A percentile compares a stretch with the other conserved stretches of the same genome.
These are phyloP conservation scores for Atalantia buxifolia DNA, from an alignment of 345 rosid species.

Conservation along the genomic window DNA sequence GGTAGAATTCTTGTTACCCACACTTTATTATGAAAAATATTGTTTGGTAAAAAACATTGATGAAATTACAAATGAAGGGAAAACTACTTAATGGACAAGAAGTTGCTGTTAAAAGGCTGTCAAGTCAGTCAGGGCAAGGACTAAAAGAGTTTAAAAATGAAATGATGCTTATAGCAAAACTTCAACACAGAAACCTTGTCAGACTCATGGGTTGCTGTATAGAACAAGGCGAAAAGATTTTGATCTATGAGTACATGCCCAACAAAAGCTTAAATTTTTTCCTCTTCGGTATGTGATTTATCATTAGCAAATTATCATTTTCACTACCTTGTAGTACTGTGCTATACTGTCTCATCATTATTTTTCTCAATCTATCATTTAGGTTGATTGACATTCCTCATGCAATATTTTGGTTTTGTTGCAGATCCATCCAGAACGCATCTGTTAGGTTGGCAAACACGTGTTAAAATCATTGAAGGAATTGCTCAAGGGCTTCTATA, in stretches of 20 bases:
- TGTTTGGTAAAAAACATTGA: not conserved
- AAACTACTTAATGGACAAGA: constrained; percentile 23
- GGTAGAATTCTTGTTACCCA: not conserved
- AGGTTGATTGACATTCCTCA: not conserved
- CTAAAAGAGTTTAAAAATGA: constrained; percentile 33
- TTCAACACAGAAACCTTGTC: constrained; percentile 1
- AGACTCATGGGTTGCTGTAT: not conserved
- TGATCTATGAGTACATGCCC: constrained; percentile 1
- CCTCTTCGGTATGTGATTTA: not conserved
- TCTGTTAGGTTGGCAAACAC: constrained; percentile 14
- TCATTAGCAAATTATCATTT: not conserved
- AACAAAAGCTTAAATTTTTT: not conserved
- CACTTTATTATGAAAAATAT: not conserved
- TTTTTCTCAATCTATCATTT: too few relatives aligned
- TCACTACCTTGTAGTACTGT: not conserved
- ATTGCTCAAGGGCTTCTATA: constrained; percentile 41
- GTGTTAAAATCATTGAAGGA: constrained; percentile 25
- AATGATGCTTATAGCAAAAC: constrained; percentile 15
- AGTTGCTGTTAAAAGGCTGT: constrained; percentile 38
- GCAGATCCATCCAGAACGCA: constrained; percentile 12
- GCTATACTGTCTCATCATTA: not conserved
- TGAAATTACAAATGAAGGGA: constrained; percentile 12
- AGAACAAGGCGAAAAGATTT: not conserved
- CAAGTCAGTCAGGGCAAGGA: constrained; percentile 35
- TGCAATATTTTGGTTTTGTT: not conserved